These are phyloP conservation scores for Eleusine indica DNA, from an alignment of 176 grass and related monocot genomes.

Conservation along the genomic window DNA sequence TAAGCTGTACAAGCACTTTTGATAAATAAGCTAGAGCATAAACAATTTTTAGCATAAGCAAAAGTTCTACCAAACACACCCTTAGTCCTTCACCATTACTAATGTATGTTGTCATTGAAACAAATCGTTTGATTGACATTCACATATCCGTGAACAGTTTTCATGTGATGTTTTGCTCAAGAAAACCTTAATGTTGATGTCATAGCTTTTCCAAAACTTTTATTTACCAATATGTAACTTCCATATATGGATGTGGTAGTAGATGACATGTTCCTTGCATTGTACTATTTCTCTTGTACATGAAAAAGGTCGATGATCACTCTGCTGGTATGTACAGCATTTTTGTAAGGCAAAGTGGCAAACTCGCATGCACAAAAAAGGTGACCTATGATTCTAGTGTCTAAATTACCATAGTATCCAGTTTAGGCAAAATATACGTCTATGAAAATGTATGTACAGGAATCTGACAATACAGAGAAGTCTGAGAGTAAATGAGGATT, in stretches of 20 bases:
- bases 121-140: too few relatives aligned
- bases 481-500: not conserved
- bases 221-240: too few relatives aligned
- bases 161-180: not conserved
- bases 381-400: not conserved
- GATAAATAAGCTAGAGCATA: too few relatives aligned
- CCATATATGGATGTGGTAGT: not conserved
- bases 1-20: too few relatives aligned
- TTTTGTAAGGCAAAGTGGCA: not conserved
- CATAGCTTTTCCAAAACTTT: not conserved
- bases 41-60: too few relatives aligned
- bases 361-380: not conserved
- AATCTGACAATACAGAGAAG: not conserved
- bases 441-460: not conserved
- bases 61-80: too few relatives aligned
- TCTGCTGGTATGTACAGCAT: not conserved
- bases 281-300: not conserved
- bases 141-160: too few relatives aligned
- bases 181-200: not conserved
- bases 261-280: not conserved
- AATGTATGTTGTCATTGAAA: not conserved
- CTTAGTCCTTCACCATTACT: not conserved
- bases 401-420: not conserved
- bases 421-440: not conserved
- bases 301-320: not conserved